Base-by-base conservation (phyloP, 2,329 filamentous ascomycete species). In the Fusarium transvaalense region DNA sequence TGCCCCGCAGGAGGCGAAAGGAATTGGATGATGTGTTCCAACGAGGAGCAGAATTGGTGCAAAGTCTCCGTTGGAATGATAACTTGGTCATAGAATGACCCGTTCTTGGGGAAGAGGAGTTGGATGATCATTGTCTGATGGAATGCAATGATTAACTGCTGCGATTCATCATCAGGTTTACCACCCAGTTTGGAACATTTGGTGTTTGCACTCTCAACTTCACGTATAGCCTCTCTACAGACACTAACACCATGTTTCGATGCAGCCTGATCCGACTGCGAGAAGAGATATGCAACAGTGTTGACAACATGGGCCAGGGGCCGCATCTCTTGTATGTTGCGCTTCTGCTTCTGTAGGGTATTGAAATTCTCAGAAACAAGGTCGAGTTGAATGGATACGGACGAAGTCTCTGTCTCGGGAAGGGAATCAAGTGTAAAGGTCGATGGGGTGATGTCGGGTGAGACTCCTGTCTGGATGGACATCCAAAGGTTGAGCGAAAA, bases 401-500 rank as follows among this genome's bases (percentile, higher is more conserved):
- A 79, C 0, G 64, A 72, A 5, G 72, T 67, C 46, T 78, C 76
- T 3, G 72, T 75, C 4, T 71, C 64, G 1, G 77, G 77, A 2
- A 78, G 71, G 39, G 73, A 75, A 29, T 77, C 73, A 32, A 74
- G 69, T 2, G 74, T 69, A 14, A 75, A 67, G 5, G 71, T 68
- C 1, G 73, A 72, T 7, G 71, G 71, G 4, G 73, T 58, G 13
- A 69, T 61, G 4, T 62, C 66, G n/a, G 76, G 66, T 15, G 75
- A 70, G 34, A 64, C 61, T 43, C 77, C 76, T 58, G 75, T 76
- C 56, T 82, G 79, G 37, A 80, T 71, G 31, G 74, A 81, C 8
- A 71, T 71, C 80, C 80, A 82, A 10, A 81, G 72, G 32, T 75
- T 77, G n/a, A 80, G 71, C 1, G 79, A 75, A 56, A 78, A 79